phyloP scores from a whole-genome alignment of 1,284 basidiomycete species.

The Volvariella volvacea region DNA sequence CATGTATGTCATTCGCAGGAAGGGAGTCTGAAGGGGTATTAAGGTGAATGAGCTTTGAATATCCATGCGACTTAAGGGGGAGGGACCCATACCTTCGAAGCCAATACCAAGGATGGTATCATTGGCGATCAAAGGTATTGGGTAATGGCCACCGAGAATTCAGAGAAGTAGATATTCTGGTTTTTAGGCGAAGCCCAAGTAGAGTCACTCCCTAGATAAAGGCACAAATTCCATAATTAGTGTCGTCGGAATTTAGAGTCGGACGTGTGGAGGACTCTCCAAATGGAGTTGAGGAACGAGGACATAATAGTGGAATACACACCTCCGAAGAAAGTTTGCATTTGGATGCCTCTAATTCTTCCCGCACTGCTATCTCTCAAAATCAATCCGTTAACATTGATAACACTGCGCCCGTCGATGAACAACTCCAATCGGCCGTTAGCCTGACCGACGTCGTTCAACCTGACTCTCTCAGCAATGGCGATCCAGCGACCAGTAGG shows the following conservation, averaged over 20 bases:
- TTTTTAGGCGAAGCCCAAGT: constrained; percentile 47
- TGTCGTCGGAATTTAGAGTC: too few relatives aligned
- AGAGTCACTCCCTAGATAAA: too few relatives aligned
- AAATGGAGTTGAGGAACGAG: too few relatives aligned
- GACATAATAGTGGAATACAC: constrained; percentile 17
- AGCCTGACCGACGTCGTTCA: constrained; percentile 52
- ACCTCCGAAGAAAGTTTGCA: constrained; percentile 68
- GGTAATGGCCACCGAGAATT: constrained; percentile 57
- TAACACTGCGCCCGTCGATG: constrained; percentile 50
- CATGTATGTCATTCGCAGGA: too few relatives aligned
- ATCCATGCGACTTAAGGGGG: too few relatives aligned
- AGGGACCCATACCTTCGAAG: too few relatives aligned
- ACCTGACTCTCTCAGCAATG: constrained; percentile 50
- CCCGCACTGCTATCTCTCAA: constrained; percentile 37
- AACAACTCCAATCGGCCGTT: constrained; percentile 54
- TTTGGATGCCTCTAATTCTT: constrained; percentile 52
- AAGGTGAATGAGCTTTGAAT: too few relatives aligned
- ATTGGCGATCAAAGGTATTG: constrained; percentile 34
- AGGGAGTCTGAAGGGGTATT: too few relatives aligned
- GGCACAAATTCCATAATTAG: too few relatives aligned
- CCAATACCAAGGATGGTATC: too few relatives aligned
- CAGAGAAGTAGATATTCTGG: constrained; percentile 56
- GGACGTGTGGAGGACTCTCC: too few relatives aligned
- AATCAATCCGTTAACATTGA: constrained; percentile 44
- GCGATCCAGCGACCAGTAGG: constrained; percentile 56